Conservation (phyloP, 2,329 filamentous ascomycete species). For the Mycosphaerella sp. region DNA sequence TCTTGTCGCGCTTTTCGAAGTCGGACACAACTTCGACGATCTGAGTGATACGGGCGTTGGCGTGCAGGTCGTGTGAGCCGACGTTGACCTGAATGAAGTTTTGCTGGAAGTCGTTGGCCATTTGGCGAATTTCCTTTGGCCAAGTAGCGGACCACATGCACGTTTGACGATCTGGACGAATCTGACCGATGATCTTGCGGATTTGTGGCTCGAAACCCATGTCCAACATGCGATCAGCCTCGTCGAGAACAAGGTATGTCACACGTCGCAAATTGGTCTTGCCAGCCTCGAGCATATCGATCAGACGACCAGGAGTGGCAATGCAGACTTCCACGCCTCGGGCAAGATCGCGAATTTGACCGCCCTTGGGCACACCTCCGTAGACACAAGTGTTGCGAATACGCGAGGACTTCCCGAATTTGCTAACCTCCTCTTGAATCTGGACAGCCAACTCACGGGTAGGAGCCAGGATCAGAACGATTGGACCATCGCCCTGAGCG, state of each 20-base stretch:
- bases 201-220: slow-evolving; percentile 99
- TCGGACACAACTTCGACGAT: slow-evolving; percentile 94
- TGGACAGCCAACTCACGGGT: slow-evolving; percentile 97
- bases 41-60: slow-evolving; percentile 97
- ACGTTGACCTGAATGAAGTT: slow-evolving; percentile 99
- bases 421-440: slow-evolving; percentile 97
- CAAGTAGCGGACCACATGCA: slow-evolving; percentile 99
- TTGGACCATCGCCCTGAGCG: slow-evolving; percentile 89
- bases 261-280: slow-evolving; percentile 98
- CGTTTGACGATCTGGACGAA: slow-evolving; percentile 95
- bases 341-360: slow-evolving; percentile 89
- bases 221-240: slow-evolving; percentile 99
- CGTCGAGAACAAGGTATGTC: slow-evolving; percentile 95
- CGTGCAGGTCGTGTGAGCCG: slow-evolving; percentile 88
- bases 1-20: slow-evolving; percentile 94
- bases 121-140: slow-evolving; percentile 94
- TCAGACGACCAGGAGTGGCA: slow-evolving; percentile 92
- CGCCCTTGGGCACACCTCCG: slow-evolving; percentile 96
- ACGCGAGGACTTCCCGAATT: slow-evolving; percentile 95
- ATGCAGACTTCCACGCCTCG: slow-evolving; percentile 98
- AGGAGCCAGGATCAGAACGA: slow-evolving; percentile 90
- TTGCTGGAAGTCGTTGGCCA: slow-evolving; percentile 83
- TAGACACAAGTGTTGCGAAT: slow-evolving; percentile 99
- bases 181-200: slow-evolving; percentile 96
- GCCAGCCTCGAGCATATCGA: slow-evolving; percentile 96